phyloP scores from a whole-genome alignment of 2,329 filamentous ascomycete species.

The Cadophora sp. region DNA sequence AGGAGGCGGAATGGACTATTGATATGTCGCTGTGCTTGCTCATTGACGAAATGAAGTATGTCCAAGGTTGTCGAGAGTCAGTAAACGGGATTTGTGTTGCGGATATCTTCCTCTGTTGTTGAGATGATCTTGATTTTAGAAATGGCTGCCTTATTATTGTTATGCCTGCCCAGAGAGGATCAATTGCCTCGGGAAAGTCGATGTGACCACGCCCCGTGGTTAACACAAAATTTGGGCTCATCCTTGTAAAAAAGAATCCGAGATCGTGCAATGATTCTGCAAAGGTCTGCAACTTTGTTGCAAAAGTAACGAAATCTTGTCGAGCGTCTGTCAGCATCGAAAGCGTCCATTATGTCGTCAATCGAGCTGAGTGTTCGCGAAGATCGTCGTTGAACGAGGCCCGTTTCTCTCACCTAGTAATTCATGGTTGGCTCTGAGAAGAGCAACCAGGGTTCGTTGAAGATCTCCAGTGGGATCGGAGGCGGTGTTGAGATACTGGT shows the following conservation, averaged over 20 bases:
- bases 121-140: constrained; percentile 43
- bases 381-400: constrained; percentile 38
- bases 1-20: constrained; percentile 42
- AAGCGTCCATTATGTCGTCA: constrained; percentile 22
- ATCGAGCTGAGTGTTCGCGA: constrained; percentile 28
- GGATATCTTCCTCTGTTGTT: constrained; percentile 45
- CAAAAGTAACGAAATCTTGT: constrained; percentile 22
- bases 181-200: constrained; percentile 30
- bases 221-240: constrained; percentile 20
- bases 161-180: constrained; percentile 25
- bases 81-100: constrained; percentile 51
- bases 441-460: constrained; percentile 30
- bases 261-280: constrained; percentile 29
- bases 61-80: constrained; percentile 49
- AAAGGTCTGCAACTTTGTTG: constrained; percentile 25
- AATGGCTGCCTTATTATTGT: constrained; percentile 43
- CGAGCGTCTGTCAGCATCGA: constrained; percentile 26
- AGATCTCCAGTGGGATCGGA: background rate
- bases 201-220: constrained; percentile 23
- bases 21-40: constrained; percentile 35
- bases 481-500: constrained; percentile 17
- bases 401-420: constrained; percentile 36
- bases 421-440: constrained; percentile 34
- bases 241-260: constrained; percentile 24
- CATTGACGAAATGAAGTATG: constrained; percentile 49